A percentile compares a stretch with the other conserved stretches of the same genome.
These are phyloP conservation scores for Colletotrichum gigasporum DNA, from an alignment of 2,329 filamentous ascomycete species.

Conservation along the genomic window DNA sequence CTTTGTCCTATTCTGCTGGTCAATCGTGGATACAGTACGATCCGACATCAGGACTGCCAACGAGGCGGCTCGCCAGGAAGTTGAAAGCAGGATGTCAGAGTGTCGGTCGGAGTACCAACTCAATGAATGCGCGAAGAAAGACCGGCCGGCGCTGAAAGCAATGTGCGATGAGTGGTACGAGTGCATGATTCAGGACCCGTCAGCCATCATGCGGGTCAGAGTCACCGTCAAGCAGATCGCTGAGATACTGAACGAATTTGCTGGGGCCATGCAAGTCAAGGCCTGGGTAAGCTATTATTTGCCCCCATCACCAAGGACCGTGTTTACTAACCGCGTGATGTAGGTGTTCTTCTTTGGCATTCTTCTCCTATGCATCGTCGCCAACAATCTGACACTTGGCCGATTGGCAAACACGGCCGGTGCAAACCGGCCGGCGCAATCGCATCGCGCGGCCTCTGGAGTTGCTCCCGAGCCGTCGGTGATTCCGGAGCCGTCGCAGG, in stretches of 20 bases:
- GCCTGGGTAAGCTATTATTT: slow-evolving; percentile 57
- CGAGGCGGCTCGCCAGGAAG: slow-evolving; percentile 71
- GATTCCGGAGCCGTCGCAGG: slow-evolving; percentile 46
- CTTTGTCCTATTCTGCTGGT: slow-evolving; percentile 70
- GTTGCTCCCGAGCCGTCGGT: slow-evolving; percentile 32
- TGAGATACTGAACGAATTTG: slow-evolving; percentile 92
- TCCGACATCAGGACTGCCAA: slow-evolving; percentile 80
- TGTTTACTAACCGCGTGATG: background rate
- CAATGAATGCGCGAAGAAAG: slow-evolving; percentile 76
- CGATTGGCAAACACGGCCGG: slow-evolving; percentile 41
- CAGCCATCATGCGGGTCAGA: slow-evolving; percentile 79
- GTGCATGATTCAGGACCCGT: slow-evolving; percentile 88
- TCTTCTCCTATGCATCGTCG: slow-evolving; percentile 56
- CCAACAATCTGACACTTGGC: slow-evolving; percentile 60
- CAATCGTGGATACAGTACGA: slow-evolving; percentile 74
- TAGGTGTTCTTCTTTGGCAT: slow-evolving; percentile 63
- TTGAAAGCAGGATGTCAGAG: slow-evolving; percentile 76
- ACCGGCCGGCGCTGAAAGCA: slow-evolving; percentile 76
- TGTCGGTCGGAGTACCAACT: slow-evolving; percentile 79
- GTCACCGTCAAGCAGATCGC: slow-evolving; percentile 90
- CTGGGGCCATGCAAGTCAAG: slow-evolving; percentile 90
- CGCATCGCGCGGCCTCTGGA: slow-evolving; percentile 37
- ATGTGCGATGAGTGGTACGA: slow-evolving; percentile 84
- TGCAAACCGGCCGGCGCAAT: slow-evolving; percentile 35
- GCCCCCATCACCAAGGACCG: background rate